phyloP scores from a whole-genome alignment of 2,329 filamentous ascomycete species.

The Polytolypa hystricis region DNA sequence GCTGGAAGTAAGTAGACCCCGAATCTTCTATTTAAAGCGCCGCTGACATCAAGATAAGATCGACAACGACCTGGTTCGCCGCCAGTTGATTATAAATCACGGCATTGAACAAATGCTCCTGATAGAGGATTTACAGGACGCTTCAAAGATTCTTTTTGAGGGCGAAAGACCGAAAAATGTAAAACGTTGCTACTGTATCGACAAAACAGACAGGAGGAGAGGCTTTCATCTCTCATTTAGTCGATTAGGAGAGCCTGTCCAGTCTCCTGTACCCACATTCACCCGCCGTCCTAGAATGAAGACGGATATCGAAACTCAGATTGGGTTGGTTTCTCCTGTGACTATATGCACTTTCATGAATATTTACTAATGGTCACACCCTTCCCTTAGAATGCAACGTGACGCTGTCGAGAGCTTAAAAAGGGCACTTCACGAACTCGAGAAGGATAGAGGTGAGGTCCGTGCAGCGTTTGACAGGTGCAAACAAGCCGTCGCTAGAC shows the following conservation, averaged over 20 bases:
- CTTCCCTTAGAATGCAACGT: slow-evolving; percentile 31
- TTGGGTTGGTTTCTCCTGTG: slow-evolving; percentile 35
- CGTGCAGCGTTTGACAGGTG: slow-evolving; percentile 41
- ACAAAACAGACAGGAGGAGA: slow-evolving; percentile 51
- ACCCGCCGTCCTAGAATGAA: slow-evolving; percentile 59
- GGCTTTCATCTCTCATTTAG: slow-evolving; percentile 50
- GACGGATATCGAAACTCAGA: slow-evolving; percentile 59
- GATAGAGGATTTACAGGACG: slow-evolving; percentile 56
- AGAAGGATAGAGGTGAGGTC: slow-evolving; percentile 38
- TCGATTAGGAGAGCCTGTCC: slow-evolving; percentile 37
- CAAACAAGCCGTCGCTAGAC: slow-evolving; percentile 38
- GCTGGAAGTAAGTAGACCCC: slow-evolving; percentile 44
- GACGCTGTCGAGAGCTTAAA: slow-evolving; percentile 43
- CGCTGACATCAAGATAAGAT: slow-evolving; percentile 39
- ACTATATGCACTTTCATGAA: not conserved
- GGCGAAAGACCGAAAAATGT: slow-evolving; percentile 57
- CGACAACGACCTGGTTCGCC: slow-evolving; percentile 64
- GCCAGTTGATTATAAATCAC: slow-evolving; percentile 73
- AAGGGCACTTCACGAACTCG: slow-evolving; percentile 43
- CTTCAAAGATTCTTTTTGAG: slow-evolving; percentile 57
- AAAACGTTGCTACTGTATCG: slow-evolving; percentile 52
- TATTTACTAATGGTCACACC: not conserved
- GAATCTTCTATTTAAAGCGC: not conserved
- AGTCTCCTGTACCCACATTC: slow-evolving; percentile 44
- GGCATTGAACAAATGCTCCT: slow-evolving; percentile 76